Evolutionary conservation across 495 filamentous ascomycete species (phyloP).

Genomic region (Haplographium delicatum): DNA sequence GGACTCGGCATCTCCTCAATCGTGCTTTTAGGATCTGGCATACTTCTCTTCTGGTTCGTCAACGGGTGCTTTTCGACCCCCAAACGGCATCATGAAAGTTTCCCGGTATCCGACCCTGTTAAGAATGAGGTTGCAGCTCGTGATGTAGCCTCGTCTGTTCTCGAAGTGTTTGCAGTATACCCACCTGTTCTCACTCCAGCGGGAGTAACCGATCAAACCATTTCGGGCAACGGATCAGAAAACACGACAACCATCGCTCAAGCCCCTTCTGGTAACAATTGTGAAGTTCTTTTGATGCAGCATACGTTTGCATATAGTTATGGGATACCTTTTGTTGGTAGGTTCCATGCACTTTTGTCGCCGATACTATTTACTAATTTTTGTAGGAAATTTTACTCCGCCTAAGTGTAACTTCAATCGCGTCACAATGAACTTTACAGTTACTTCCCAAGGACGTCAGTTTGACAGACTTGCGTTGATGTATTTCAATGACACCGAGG

Average conservation of each 20-base stretch:
- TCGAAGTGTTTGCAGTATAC: conserved; percentile 63
- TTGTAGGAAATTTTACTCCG: conserved; percentile 59
- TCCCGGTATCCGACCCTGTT: conserved; percentile 6
- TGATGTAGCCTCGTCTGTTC: conserved; percentile 22
- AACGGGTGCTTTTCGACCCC: background rate
- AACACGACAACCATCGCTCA: conserved; percentile 16
- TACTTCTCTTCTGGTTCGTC: conserved; percentile 4
- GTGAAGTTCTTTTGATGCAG: conserved; percentile 58
- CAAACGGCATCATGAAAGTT: background rate
- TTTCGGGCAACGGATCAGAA: conserved; percentile 31
- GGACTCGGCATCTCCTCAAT: too few relatives aligned
- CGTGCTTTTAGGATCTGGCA: background rate
- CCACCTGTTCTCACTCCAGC: conserved; percentile 51
- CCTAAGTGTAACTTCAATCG: conserved; percentile 70
- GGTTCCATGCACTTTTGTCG: background rate
- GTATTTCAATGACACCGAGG: conserved; percentile 75
- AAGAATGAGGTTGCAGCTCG: conserved; percentile 14
- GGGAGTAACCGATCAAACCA: conserved; percentile 34
- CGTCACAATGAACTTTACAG: conserved; percentile 76
- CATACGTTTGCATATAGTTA: conserved; percentile 76
- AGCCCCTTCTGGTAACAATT: conserved; percentile 29
- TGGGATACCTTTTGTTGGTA: conserved; percentile 71
- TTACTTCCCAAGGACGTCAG: conserved; percentile 67
- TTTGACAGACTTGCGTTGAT: conserved; percentile 77
- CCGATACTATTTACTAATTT: conserved; percentile 5